Percentiles rank a stretch among this genome's conserved stretches.
Conservation (phyloP, 306 rosid species). For the Macrotyloma uniflorum region DNA sequence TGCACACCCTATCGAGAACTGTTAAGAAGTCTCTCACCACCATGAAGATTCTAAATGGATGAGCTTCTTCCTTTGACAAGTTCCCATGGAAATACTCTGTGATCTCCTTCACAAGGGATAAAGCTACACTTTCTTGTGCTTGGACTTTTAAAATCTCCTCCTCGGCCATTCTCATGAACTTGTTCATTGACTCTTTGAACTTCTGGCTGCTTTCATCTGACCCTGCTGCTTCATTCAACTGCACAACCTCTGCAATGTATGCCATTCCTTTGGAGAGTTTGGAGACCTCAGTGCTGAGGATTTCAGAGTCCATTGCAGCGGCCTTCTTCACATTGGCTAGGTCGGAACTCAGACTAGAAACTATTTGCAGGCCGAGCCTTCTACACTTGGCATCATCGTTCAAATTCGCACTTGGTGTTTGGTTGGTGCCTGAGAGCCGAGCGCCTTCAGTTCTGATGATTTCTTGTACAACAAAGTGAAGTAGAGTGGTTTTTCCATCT, state of each 20-base stretch:
- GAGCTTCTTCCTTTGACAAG: conserved; percentile 94
- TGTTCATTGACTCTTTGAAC: conserved; percentile 76
- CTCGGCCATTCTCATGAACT: conserved; percentile 75
- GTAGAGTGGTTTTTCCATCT: conserved; percentile 90
- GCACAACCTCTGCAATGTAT: conserved; percentile 57
- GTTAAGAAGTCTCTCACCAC: conserved; percentile 88
- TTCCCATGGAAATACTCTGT: conserved; percentile 97
- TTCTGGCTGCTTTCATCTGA: conserved; percentile 50
- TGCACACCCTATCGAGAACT: conserved; percentile 84
- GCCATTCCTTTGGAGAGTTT: conserved; percentile 78
- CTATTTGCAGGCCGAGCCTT: conserved; percentile 84
- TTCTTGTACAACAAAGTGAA: conserved; percentile 96
- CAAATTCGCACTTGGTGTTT: conserved; percentile 44
- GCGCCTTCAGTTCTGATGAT: conserved; percentile 90
- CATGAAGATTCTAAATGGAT: conserved; percentile 92
- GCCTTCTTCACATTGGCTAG: conserved; percentile 88
- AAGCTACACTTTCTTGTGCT: conserved; percentile 89
- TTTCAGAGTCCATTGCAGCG: conserved; percentile 92
- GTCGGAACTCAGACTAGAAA: conserved; percentile 79
- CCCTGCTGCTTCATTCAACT: conserved; percentile 40
- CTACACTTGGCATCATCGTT: conserved; percentile 79
- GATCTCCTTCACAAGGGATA: conserved; percentile 90
- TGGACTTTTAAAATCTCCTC: conserved; percentile 76
- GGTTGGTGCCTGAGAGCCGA: conserved; percentile 55
- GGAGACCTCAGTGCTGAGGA: conserved; percentile 71